These are phyloP conservation scores for Xylariaceae sp. DNA, from an alignment of 2,329 filamentous ascomycete genomes.

Conservation along the genomic window DNA sequence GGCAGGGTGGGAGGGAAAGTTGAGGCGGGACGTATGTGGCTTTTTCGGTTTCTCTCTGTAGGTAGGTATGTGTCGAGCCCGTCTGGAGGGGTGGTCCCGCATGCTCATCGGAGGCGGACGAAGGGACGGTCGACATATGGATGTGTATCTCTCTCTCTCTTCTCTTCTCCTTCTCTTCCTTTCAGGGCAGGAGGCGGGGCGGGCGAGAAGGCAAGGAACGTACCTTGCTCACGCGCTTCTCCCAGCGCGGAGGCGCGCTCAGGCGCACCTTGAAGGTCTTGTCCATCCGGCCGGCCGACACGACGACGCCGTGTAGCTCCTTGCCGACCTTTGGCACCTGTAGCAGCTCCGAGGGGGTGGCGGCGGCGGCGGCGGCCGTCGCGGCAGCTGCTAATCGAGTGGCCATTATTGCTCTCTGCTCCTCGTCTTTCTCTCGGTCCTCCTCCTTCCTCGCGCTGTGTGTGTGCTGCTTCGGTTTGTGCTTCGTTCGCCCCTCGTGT, in stretches of 20 bases:
- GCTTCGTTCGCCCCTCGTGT: too few species aligned
- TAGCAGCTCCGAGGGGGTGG: conserved; percentile 28
- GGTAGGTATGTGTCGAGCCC: too few species aligned
- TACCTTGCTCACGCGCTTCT: conserved; percentile 66
- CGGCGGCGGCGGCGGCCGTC: conserved; percentile 12
- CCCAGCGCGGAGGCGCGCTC: conserved; percentile 64
- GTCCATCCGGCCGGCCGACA: conserved; percentile 69
- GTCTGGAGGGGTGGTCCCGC: too few species aligned
- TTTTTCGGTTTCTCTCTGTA: too few species aligned
- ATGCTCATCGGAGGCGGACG: too few species aligned
- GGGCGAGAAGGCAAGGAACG: too few species aligned
- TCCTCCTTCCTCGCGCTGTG: not conserved
- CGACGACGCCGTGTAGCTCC: conserved; percentile 60
- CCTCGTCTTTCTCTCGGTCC: not conserved
- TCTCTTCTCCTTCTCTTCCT: too few species aligned
- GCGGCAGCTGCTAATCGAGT: conserved; percentile 6
- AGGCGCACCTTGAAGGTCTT: conserved; percentile 75
- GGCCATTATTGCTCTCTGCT: not conserved
- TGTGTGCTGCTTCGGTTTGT: not conserved
- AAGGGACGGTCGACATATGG: too few species aligned
- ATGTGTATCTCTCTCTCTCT: too few species aligned
- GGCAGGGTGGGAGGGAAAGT: not conserved
- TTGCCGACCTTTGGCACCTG: too few species aligned
- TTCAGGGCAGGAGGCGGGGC: too few species aligned
- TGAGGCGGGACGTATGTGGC: too few species aligned